Evolutionary conservation across 2,329 filamentous ascomycete genomes (phyloP).

Genomic region (Fusarium cyanostomum): DNA sequence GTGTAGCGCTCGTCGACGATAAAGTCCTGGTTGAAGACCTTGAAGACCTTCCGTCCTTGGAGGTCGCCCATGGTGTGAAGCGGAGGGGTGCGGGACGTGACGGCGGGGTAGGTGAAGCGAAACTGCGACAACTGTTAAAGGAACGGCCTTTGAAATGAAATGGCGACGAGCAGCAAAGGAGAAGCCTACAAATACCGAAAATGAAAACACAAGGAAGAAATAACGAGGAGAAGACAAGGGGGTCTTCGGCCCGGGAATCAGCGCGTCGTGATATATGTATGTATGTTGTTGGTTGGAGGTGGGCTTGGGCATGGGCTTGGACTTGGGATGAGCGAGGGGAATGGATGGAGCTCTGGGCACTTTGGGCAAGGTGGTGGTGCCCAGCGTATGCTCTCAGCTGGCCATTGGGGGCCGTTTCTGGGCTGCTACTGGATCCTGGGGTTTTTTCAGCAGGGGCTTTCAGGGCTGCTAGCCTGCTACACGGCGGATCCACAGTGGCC

Average conservation of each 20-base stretch:
- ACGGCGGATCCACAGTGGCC: constrained; percentile 32
- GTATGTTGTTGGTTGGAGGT: constrained; percentile 34
- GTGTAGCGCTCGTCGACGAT: constrained; percentile 98
- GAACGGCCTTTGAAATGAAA: background rate
- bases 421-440: constrained; percentile 17
- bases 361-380: background rate
- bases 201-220: constrained; percentile 9
- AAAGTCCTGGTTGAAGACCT: constrained; percentile 99
- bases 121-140: constrained; percentile 17
- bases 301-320: constrained; percentile 16
- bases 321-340: constrained; percentile 27
- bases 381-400: constrained; percentile 25
- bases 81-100: constrained; percentile 16
- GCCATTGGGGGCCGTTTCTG: constrained; percentile 8
- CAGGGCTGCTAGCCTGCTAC: constrained; percentile 33
- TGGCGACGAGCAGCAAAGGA: background rate
- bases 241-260: constrained; percentile 13
- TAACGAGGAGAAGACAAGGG: constrained; percentile 28
- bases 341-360: constrained; percentile 24
- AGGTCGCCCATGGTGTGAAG: constrained; percentile 51
- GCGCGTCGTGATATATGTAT: constrained; percentile 43
- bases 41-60: constrained; percentile 85
- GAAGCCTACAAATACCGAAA: background rate
- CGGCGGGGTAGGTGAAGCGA: constrained; percentile 28
- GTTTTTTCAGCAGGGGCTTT: constrained; percentile 25